Percentiles rank a stretch among this genome's conserved stretches.
These are phyloP conservation scores for Linum trigynum DNA, from an alignment of 345 rosid genomes.

Conservation along the genomic window DNA sequence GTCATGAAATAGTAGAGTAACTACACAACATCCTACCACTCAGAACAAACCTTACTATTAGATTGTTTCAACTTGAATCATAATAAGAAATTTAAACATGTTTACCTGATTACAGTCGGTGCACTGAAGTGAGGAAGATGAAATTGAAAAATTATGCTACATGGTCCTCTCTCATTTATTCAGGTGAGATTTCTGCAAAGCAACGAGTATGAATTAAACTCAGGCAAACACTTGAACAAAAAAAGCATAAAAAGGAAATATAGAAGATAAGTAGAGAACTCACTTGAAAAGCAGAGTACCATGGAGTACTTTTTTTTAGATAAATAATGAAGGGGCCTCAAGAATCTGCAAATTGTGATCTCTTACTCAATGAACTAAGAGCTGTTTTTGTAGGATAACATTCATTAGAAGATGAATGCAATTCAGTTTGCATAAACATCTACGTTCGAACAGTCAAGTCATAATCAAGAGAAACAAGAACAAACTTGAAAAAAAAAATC, in stretches of 20 bases:
- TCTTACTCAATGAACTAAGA: constrained; percentile 1
- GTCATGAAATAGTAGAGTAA: background rate
- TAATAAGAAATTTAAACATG: constrained; percentile 11
- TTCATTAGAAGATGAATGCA: too few species aligned
- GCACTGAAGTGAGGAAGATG: constrained; percentile 31
- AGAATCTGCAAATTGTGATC: constrained; percentile 52
- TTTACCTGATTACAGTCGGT: constrained; percentile 46
- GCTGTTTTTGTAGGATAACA: too few species aligned
- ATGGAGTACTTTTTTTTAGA: constrained; percentile 64
- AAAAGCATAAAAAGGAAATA: constrained; percentile 4
- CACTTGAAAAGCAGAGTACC: constrained; percentile 79
- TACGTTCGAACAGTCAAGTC: too few species aligned
- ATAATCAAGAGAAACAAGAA: too few species aligned
- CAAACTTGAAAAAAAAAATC: too few species aligned
- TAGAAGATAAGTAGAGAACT: constrained; percentile 14
- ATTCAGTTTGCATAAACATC: too few species aligned
- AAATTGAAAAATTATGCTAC: constrained; percentile 46
- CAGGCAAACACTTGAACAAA: background rate
- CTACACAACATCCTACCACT: background rate
- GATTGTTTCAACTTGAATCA: background rate
- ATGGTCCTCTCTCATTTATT: constrained; percentile 82
- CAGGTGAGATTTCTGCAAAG: constrained; percentile 68
- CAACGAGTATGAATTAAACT: constrained; percentile 10
- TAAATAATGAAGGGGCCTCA: constrained; percentile 69
- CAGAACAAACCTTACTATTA: background rate